Evolutionary conservation across 108 stramenopile genomes (phyloP).

Genomic region (Skeletonema tropicum): DNA sequence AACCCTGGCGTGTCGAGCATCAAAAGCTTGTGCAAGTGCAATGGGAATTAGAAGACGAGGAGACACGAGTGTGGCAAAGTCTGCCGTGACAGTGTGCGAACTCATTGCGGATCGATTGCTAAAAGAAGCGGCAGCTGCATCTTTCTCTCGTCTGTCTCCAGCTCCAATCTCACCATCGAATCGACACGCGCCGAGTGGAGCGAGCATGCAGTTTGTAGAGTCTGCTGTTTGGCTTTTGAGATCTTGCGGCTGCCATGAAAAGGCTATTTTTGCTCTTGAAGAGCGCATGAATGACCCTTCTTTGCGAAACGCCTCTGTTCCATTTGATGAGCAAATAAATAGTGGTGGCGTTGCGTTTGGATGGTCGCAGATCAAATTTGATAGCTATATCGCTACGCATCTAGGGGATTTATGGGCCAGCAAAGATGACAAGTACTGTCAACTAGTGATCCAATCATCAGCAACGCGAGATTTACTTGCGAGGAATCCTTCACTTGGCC

Average conservation of each 20-base stretch:
- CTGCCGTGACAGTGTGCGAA: constrained; percentile 70
- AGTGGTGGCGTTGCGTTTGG: constrained; percentile 36
- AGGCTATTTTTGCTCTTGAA: constrained; percentile 72
- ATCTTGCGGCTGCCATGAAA: constrained; percentile 80
- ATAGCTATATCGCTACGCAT: constrained; percentile 84
- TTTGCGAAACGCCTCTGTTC: constrained; percentile 45
- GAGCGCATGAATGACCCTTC: constrained; percentile 52
- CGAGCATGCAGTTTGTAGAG: constrained; percentile 78
- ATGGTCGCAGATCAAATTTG: constrained; percentile 92
- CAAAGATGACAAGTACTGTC: constrained; percentile 58
- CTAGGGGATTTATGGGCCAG: constrained; percentile 84
- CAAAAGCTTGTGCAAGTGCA: constrained; percentile 68
- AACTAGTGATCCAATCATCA: constrained; percentile 67
- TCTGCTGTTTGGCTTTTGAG: constrained; percentile 85
- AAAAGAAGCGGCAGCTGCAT: constrained; percentile 50
- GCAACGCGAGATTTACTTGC: constrained; percentile 74
- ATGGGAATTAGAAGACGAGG: constrained; percentile 61
- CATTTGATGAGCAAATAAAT: background rate
- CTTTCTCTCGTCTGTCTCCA: constrained; percentile 40
- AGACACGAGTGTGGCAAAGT: constrained; percentile 36
- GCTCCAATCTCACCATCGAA: constrained; percentile 29
- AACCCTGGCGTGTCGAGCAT: constrained; percentile 75
- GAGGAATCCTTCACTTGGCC: constrained; percentile 76
- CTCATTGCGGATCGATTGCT: constrained; percentile 70
- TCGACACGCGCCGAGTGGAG: constrained; percentile 25